These are phyloP conservation scores for Craspedostauros australis DNA, from an alignment of 108 stramenopile genomes.

Conservation along the genomic window DNA sequence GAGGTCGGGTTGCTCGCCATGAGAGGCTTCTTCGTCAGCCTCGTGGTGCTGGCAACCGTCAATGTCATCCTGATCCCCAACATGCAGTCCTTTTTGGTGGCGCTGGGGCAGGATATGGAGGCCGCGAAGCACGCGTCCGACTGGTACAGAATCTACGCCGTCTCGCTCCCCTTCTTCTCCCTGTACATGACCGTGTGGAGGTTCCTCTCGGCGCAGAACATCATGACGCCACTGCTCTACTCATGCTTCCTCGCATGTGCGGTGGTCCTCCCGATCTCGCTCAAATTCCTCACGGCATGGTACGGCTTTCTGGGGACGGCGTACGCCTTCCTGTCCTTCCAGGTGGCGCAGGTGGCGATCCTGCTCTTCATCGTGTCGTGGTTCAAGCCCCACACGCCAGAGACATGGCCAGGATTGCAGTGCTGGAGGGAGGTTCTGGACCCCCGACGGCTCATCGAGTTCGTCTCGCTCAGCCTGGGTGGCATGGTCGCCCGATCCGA, in stretches of 20 bases:
- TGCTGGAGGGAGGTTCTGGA: slow-evolving; percentile 14
- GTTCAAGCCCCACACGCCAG: slow-evolving; percentile 12
- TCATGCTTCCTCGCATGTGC: slow-evolving; percentile 6
- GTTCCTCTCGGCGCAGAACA: slow-evolving; percentile 33
- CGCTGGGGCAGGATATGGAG: slow-evolving; percentile 24
- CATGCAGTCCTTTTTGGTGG: slow-evolving; percentile 17
- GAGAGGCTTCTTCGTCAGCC: slow-evolving; percentile 12
- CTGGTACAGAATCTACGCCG: slow-evolving; percentile 37
- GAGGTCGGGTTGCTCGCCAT: slow-evolving; percentile 30
- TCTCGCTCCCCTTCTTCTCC: slow-evolving; percentile 23
- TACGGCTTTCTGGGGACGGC: slow-evolving; percentile 35
- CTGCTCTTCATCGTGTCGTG: slow-evolving; percentile 7
- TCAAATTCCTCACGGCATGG: slow-evolving; percentile 8
- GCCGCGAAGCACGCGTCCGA: slow-evolving; percentile 15
- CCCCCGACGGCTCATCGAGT: slow-evolving; percentile 11
- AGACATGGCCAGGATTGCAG: slow-evolving; percentile 33
- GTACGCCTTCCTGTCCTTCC: slow-evolving; percentile 21
- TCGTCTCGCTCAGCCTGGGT: slow-evolving; percentile 17
- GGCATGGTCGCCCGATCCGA: slow-evolving; percentile 28
- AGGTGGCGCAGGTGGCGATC: slow-evolving; percentile 16
- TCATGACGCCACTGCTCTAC: slow-evolving; percentile 27
- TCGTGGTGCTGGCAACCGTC: slow-evolving; percentile 16
- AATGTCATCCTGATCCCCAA: slow-evolving; percentile 17
- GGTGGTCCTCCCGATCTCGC: slow-evolving; percentile 16
- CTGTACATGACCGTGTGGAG: slow-evolving; percentile 18